Percentiles rank a stretch among this genome's conserved stretches.
phyloP scores from a whole-genome alignment of 1,139 yeast species.

The Protomyces lactucae-debilis region DNA sequence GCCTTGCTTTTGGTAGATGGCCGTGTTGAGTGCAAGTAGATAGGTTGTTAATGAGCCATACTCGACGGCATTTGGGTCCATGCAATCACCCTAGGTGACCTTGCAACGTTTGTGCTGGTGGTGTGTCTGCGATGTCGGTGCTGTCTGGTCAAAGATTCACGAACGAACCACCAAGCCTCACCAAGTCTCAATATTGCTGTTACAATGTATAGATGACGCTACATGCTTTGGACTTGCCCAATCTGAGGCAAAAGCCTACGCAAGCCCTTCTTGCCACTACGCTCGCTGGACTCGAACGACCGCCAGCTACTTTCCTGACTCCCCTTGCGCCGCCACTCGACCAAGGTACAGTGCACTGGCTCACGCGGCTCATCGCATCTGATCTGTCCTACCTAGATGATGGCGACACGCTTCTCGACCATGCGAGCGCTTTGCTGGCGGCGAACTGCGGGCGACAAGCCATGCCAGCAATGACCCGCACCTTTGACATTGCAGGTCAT shows the following conservation, averaged over 20 bases:
- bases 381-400: conserved; percentile 51
- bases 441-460: conserved; percentile 87
- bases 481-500: conserved; percentile 38
- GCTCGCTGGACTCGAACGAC: not conserved
- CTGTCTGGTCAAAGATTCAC: too few relatives aligned
- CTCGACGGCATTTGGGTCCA: conserved; percentile 16
- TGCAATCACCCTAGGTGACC: not conserved
- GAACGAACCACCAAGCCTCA: not conserved
- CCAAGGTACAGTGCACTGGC: conserved; percentile 47
- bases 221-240: conserved; percentile 5
- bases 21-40: conserved; percentile 10
- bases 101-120: too few relatives aligned
- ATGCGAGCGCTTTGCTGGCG: conserved; percentile 63
- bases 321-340: conserved; percentile 2
- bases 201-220: not conserved
- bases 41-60: conserved; percentile 21
- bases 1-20: conserved; percentile 12
- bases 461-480: conserved; percentile 62
- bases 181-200: not conserved
- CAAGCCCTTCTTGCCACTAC: not conserved
- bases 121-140: too few relatives aligned
- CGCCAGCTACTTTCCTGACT: not conserved
- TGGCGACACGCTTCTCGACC: conserved; percentile 47
- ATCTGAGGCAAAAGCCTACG: not conserved
- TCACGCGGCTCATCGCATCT: conserved; percentile 60